phyloP scores from a whole-genome alignment of 306 rosid species.

The Vigna trinervia region DNA sequence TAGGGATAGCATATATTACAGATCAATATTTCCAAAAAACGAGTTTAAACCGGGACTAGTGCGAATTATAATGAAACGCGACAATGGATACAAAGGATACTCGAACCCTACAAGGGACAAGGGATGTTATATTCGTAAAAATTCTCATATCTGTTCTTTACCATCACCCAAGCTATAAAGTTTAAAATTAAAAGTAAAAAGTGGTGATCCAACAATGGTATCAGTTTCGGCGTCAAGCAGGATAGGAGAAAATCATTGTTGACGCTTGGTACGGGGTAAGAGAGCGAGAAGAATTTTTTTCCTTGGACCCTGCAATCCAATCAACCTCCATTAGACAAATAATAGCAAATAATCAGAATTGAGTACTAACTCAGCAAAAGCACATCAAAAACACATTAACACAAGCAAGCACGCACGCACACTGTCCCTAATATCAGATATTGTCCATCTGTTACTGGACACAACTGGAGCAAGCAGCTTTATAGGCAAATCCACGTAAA shows the following conservation, averaged over 20 bases:
- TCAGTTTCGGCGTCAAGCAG: slow-evolving; percentile 41
- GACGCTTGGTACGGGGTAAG: slow-evolving; percentile 69
- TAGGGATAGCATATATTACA: slow-evolving; percentile 39
- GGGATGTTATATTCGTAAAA: slow-evolving; percentile 39
- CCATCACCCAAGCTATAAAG: slow-evolving; percentile 32
- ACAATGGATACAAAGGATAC: slow-evolving; percentile 38
- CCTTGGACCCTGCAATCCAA: slow-evolving; percentile 88
- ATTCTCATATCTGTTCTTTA: slow-evolving; percentile 38
- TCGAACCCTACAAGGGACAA: slow-evolving; percentile 46
- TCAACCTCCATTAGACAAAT: slow-evolving; percentile 42
- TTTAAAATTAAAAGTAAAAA: slow-evolving; percentile 1
- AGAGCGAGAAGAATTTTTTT: slow-evolving; percentile 88
- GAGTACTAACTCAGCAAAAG: slow-evolving; percentile 1
- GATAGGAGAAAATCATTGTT: slow-evolving; percentile 48
- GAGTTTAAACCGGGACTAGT: slow-evolving; percentile 21
- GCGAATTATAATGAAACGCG: slow-evolving; percentile 47
- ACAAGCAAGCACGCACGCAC: not conserved
- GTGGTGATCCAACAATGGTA: slow-evolving; percentile 38
- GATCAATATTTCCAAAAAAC: slow-evolving; percentile 45
- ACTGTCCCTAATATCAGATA: not conserved
- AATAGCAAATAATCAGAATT: not conserved
- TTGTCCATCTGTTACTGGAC: not conserved
- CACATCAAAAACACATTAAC: slow-evolving; percentile 13
- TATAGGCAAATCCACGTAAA: not conserved
- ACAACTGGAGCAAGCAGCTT: not conserved